Conservation (phyloP, 345 rosid genomes). For the Brassica carinata region DNA sequence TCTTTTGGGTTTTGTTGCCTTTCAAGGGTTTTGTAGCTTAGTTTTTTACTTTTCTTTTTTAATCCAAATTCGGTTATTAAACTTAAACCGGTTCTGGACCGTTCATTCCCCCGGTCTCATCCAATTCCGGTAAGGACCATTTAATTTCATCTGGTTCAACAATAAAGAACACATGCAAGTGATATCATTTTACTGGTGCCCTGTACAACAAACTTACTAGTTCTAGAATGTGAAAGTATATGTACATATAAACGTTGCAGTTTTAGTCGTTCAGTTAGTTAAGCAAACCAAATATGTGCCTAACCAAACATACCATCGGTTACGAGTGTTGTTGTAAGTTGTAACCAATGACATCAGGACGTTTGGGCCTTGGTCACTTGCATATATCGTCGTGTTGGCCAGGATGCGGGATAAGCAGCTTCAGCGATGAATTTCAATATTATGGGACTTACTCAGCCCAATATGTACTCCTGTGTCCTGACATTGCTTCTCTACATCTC, state of each 20-base stretch:
- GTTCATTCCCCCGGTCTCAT: conserved; percentile 10
- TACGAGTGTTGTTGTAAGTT: too few species aligned
- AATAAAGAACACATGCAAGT: neutral
- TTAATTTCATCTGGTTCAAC: neutral
- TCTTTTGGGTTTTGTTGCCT: conserved; percentile 21
- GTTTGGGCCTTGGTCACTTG: neutral
- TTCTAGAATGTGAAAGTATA: neutral
- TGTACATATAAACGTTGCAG: neutral
- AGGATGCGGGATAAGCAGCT: neutral
- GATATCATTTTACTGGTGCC: neutral
- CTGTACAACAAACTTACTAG: neutral
- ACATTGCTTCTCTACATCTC: neutral
- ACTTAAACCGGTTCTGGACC: conserved; percentile 17
- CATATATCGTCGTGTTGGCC: neutral
- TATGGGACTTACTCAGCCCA: neutral
- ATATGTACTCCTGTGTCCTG: neutral
- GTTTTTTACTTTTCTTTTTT: neutral
- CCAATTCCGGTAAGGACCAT: neutral
- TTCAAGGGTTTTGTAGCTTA: conserved; percentile 36
- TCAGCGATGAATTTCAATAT: neutral
- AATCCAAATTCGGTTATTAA: conserved; percentile 15
- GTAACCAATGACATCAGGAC: neutral
- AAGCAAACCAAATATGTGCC: too few species aligned
- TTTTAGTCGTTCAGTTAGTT: too few species aligned
- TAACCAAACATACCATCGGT: too few species aligned